Evolutionary conservation across 768 basidiomycete genomes (phyloP).

Genomic region (Suillus spraguei): DNA sequence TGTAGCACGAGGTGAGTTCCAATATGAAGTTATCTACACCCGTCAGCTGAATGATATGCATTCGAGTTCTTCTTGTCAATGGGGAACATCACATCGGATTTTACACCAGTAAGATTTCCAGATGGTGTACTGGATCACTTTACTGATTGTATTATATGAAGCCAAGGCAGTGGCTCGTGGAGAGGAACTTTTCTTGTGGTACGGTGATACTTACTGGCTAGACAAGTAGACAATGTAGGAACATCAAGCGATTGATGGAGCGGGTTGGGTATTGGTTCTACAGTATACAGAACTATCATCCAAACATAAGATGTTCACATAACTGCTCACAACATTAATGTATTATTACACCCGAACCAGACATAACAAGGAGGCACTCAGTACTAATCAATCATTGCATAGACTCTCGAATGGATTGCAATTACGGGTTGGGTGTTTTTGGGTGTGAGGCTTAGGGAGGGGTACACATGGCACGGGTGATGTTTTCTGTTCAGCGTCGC

Average conservation of each 20-base stretch:
- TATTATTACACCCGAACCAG: background rate
- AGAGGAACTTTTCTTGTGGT: slow-evolving; percentile 38
- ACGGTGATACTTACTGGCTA: slow-evolving; percentile 35
- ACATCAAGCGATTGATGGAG: background rate
- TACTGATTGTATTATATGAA: background rate
- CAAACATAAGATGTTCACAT: slow-evolving; percentile 27
- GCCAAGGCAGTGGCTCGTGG: slow-evolving; percentile 30
- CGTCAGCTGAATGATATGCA: background rate
- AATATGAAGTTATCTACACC: background rate
- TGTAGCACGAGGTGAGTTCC: slow-evolving; percentile 29
- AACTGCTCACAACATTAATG: background rate
- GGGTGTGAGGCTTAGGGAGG: too few relatives aligned
- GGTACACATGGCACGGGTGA: too few relatives aligned
- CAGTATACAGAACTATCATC: slow-evolving; percentile 52
- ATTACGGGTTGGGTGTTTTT: too few relatives aligned
- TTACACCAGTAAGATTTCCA: slow-evolving; percentile 34
- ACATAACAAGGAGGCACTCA: slow-evolving; percentile 67
- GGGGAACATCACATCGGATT: slow-evolving; percentile 41
- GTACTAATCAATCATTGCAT: slow-evolving; percentile 55
- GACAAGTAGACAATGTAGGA: background rate
- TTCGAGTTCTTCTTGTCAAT: slow-evolving; percentile 31
- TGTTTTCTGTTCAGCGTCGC: too few relatives aligned
- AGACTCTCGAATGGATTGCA: slow-evolving; percentile 97
- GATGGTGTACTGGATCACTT: background rate
- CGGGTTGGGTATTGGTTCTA: background rate